A percentile compares a stretch with the other conserved stretches of the same genome.
These are phyloP conservation scores for Gloeopeniophorella convolvens DNA, from an alignment of 768 basidiomycete species.

Conservation along the genomic window DNA sequence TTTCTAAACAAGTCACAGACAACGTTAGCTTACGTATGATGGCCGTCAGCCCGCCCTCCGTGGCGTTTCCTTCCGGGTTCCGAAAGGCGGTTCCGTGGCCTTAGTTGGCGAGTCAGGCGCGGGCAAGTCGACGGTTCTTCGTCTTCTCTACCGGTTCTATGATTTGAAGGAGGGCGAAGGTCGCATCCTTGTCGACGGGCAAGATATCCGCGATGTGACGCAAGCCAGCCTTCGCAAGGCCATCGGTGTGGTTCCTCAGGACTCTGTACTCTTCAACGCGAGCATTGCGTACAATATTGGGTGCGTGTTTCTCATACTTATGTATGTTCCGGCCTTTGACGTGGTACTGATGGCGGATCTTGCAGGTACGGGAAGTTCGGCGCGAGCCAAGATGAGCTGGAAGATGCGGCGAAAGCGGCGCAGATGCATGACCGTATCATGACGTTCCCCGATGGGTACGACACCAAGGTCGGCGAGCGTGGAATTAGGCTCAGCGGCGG, in stretches of 20 bases:
- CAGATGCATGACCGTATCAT: constrained; percentile 85
- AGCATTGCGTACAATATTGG: constrained; percentile 70
- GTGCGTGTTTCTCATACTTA: constrained; percentile 30
- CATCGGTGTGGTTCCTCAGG: constrained; percentile 90
- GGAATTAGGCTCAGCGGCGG: constrained; percentile 82
- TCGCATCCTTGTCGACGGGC: constrained; percentile 75
- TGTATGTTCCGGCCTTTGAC: neutral
- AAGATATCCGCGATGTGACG: constrained; percentile 84
- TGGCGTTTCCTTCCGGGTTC: constrained; percentile 81
- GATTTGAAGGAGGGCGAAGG: constrained; percentile 77
- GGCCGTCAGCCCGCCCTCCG: constrained; percentile 61
- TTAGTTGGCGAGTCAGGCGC: constrained; percentile 81
- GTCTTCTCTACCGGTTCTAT: constrained; percentile 90
- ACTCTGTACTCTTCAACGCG: constrained; percentile 66
- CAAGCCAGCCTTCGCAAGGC: constrained; percentile 71
- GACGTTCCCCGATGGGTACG: constrained; percentile 80
- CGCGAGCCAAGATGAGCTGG: constrained; percentile 64
- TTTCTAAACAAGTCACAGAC: constrained; percentile 37
- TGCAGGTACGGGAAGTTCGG: constrained; percentile 72
- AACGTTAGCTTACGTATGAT: constrained; percentile 84
- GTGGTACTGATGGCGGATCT: neutral
- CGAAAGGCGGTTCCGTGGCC: constrained; percentile 81
- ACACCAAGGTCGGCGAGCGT: constrained; percentile 86
- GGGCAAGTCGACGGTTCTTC: constrained; percentile 78
- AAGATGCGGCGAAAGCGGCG: constrained; percentile 71